Percentiles rank a stretch among this genome's conserved stretches.
phyloP scores from a whole-genome alignment of 352 stramenopile genomes.

The Pythium insidiosum region DNA sequence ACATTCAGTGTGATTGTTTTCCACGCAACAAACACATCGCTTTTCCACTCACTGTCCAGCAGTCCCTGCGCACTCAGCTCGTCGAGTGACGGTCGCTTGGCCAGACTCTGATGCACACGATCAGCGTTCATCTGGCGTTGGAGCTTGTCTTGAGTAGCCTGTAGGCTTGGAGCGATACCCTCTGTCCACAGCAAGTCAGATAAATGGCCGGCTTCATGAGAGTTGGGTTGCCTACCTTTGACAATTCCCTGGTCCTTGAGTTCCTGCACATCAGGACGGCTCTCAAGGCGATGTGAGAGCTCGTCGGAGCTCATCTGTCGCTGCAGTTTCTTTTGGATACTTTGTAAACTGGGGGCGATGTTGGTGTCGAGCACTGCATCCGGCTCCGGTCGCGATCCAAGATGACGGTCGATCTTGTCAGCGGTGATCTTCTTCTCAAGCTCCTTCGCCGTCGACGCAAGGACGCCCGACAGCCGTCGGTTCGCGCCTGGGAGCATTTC shows the following conservation, averaged over 20 bases:
- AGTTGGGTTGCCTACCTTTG: slow-evolving; percentile 23
- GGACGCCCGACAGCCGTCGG: slow-evolving; percentile 23
- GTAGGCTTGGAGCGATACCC: slow-evolving; percentile 62
- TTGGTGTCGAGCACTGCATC: slow-evolving; percentile 40
- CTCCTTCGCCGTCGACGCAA: slow-evolving; percentile 36
- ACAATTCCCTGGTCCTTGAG: slow-evolving; percentile 68
- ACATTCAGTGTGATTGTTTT: too few relatives aligned
- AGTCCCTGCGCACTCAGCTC: slow-evolving; percentile 55
- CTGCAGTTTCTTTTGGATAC: slow-evolving; percentile 71
- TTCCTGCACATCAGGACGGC: slow-evolving; percentile 63
- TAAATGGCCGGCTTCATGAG: too few relatives aligned
- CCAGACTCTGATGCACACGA: slow-evolving; percentile 64
- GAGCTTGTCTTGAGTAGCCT: slow-evolving; percentile 73
- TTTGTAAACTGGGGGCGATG: slow-evolving; percentile 48
- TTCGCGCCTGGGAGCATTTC: slow-evolving; percentile 23
- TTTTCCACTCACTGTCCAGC: slow-evolving; percentile 33
- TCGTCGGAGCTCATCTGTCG: slow-evolving; percentile 69
- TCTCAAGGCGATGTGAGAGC: slow-evolving; percentile 55
- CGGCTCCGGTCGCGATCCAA: slow-evolving; percentile 45
- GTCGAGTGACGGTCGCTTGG: slow-evolving; percentile 51
- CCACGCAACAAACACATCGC: too few relatives aligned
- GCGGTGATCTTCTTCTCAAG: slow-evolving; percentile 41
- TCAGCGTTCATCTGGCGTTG: slow-evolving; percentile 69
- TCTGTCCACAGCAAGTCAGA: too few relatives aligned
- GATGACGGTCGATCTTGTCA: slow-evolving; percentile 63